Conservation (phyloP, 441 rosid species). For the Gossypium aridum region DNA sequence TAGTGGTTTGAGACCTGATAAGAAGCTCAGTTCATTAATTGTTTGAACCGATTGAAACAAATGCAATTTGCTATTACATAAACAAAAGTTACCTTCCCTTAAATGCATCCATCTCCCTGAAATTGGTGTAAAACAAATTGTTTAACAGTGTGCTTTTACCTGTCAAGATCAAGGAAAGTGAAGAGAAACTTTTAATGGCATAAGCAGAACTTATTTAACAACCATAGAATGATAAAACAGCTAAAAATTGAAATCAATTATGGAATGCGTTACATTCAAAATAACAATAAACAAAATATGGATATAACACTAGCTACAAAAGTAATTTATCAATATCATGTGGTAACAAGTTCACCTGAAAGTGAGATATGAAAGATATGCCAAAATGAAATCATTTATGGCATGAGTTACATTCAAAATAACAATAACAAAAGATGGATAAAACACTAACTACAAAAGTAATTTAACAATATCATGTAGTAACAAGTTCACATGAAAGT, state of each 20-base stretch:
- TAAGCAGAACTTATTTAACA: not conserved
- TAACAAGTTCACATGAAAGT: not conserved
- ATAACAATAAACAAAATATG: not conserved
- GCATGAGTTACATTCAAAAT: not conserved
- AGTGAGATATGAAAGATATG: not conserved
- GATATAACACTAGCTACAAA: not conserved
- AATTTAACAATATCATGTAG: not conserved
- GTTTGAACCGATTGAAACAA: conserved; percentile 8
- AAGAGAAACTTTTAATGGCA: conserved; percentile 14
- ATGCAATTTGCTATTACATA: not conserved
- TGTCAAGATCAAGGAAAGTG: conserved; percentile 34
- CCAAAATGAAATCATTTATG: not conserved
- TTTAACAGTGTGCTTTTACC: conserved; percentile 97
- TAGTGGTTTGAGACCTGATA: conserved; percentile 92
- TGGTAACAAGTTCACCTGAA: not conserved
- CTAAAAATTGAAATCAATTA: not conserved
- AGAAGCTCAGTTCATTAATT: conserved; percentile 15
- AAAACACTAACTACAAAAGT: not conserved
- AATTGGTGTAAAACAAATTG: conserved; percentile 82
- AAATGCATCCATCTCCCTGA: conserved; percentile 99
- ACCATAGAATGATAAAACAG: not conserved
- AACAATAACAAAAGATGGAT: not conserved
- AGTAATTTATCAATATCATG: not conserved
- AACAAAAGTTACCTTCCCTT: conserved; percentile 68
- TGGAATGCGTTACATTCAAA: not conserved